A percentile compares a stretch with the other conserved stretches of the same genome.
Evolutionary conservation across 2,329 filamentous ascomycete genomes (phyloP).

Genomic region (Monilinia fructigena): DNA sequence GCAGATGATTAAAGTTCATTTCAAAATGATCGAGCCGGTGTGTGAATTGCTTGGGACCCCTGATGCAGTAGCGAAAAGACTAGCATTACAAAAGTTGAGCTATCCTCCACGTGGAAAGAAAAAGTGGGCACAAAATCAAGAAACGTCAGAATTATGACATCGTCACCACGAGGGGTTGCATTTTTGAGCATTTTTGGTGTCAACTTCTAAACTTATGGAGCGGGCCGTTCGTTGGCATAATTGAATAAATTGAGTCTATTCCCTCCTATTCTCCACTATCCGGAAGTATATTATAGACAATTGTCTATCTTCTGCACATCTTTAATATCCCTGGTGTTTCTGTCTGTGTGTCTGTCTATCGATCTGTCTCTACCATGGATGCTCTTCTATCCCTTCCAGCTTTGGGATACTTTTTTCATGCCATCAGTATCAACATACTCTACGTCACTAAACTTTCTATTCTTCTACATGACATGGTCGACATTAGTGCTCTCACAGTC

Average conservation of each 20-base stretch:
- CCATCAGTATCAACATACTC: constrained; percentile 65
- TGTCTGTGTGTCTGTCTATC: not conserved
- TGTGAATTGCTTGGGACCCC: no score
- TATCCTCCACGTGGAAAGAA: constrained; percentile 6
- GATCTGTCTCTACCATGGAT: constrained; percentile 49
- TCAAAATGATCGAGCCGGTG: no score
- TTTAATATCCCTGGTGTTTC: not conserved
- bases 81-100: not conserved
- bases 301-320: not conserved
- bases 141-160: constrained; percentile 17
- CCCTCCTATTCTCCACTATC: not conserved
- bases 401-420: constrained; percentile 65
- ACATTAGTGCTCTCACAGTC: constrained; percentile 70
- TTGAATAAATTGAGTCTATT: not conserved
- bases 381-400: constrained; percentile 71
- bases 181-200: not conserved
- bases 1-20: no score
- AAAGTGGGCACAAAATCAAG: constrained; percentile 13
- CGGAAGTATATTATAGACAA: not conserved
- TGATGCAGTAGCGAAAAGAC: not conserved
- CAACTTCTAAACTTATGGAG: not conserved
- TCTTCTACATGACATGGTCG: constrained; percentile 81
- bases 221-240: constrained; percentile 11
- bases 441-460: constrained; percentile 79
- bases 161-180: constrained; percentile 10